A percentile compares a stretch with the other conserved stretches of the same genome.
Conservation (phyloP, 495 filamentous ascomycete species). For the Tuber umbilicatum region DNA sequence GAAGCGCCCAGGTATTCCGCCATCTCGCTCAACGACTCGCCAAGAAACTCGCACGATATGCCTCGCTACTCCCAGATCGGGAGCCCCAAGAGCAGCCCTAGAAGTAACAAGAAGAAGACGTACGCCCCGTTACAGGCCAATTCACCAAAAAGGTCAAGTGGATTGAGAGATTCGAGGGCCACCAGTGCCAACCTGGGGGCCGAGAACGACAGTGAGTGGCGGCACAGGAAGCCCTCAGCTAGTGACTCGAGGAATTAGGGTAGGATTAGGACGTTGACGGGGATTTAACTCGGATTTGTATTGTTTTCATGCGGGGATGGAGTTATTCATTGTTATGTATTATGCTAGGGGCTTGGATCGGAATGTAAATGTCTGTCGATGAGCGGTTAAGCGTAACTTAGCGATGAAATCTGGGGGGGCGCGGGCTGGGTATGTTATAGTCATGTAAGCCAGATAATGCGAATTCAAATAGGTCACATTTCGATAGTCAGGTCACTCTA, state of each 20-base stretch:
- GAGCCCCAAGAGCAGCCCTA: background rate
- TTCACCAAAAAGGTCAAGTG: background rate
- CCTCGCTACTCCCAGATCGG: background rate
- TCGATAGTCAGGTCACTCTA: background rate
- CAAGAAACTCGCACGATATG: background rate
- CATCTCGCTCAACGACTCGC: background rate
- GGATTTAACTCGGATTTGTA: background rate
- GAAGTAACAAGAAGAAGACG: background rate
- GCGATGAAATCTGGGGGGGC: background rate
- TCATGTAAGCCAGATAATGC: background rate
- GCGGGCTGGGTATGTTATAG: background rate
- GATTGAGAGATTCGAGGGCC: background rate
- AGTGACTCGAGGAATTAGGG: background rate
- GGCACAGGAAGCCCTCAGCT: background rate
- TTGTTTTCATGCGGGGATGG: background rate
- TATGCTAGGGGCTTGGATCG: background rate
- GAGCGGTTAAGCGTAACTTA: background rate
- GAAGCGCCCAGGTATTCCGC: background rate
- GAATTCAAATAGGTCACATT: background rate
- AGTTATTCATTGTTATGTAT: conserved; percentile 2
- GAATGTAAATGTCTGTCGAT: background rate
- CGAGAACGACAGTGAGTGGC: background rate
- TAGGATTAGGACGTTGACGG: background rate
- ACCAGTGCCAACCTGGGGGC: background rate
- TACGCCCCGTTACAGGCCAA: background rate